phyloP scores from a whole-genome alignment of 1,139 yeast species.

The Diutina pseudorugosa region DNA sequence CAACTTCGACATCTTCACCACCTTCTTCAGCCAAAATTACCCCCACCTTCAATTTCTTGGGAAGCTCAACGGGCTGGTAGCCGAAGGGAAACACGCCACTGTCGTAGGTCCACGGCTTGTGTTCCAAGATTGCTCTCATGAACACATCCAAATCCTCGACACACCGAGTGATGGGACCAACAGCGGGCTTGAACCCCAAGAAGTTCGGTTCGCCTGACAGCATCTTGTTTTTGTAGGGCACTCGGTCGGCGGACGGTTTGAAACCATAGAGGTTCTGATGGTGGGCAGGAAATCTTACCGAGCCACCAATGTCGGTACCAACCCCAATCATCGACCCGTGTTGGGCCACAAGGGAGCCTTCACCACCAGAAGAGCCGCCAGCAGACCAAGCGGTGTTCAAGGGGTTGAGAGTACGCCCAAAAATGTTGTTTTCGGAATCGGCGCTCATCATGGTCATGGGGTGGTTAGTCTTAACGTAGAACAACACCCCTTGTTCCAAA shows the following conservation, averaged over 20 bases:
- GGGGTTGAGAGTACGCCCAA: slow-evolving; percentile 20
- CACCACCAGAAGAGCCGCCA: slow-evolving; percentile 59
- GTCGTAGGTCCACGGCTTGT: neutral
- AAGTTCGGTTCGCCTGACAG: neutral
- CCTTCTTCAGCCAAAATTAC: neutral
- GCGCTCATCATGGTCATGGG: slow-evolving; percentile 10
- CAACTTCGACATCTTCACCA: neutral
- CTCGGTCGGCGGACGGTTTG: slow-evolving; percentile 35
- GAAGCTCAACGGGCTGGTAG: neutral
- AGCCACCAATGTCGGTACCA: slow-evolving; percentile 42
- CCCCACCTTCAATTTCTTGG: neutral
- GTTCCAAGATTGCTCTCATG: neutral
- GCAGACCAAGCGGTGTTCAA: slow-evolving; percentile 28
- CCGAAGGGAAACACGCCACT: neutral
- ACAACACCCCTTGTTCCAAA: slow-evolving; percentile 11
- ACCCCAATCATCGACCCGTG: slow-evolving; percentile 36
- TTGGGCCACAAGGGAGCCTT: slow-evolving; percentile 42
- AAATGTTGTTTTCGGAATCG: slow-evolving; percentile 9
- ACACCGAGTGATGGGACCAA: neutral
- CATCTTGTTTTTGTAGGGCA: slow-evolving; percentile 31
- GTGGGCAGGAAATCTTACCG: slow-evolving; percentile 35
- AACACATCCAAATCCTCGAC: neutral
- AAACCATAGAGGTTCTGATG: slow-evolving; percentile 36
- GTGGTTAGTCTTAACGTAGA: slow-evolving; percentile 9
- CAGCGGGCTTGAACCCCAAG: neutral